Evolutionary conservation across 2,329 filamentous ascomycete species (phyloP).

Genomic region (Atkinsonella hypoxylon): DNA sequence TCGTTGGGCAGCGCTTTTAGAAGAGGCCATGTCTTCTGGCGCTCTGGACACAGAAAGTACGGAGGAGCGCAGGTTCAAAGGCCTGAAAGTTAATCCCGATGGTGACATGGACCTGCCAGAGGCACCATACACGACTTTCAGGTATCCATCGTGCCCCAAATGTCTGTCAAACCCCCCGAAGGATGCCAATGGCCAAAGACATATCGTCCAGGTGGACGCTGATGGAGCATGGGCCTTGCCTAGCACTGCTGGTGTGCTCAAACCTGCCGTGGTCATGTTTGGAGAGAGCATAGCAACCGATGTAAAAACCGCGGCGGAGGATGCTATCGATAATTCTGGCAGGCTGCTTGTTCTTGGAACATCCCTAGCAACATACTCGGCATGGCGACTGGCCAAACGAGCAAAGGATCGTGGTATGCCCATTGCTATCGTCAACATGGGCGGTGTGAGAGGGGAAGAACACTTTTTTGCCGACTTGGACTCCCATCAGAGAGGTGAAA

Average conservation of each 20-base stretch:
- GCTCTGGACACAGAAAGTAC: slow-evolving; percentile 70
- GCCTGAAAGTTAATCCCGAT: slow-evolving; percentile 80
- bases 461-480: slow-evolving; percentile 49
- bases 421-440: slow-evolving; percentile 78
- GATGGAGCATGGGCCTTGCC: slow-evolving; percentile 67
- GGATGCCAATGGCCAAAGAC: slow-evolving; percentile 39
- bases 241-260: slow-evolving; percentile 68
- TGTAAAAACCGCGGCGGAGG: slow-evolving; percentile 67
- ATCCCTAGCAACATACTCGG: slow-evolving; percentile 87
- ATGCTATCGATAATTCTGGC: slow-evolving; percentile 64
- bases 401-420: slow-evolving; percentile 75
- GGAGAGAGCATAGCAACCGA: slow-evolving; percentile 67
- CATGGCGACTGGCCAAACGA: slow-evolving; percentile 77
- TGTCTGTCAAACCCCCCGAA: slow-evolving; percentile 56
- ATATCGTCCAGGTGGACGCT: slow-evolving; percentile 55
- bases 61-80: slow-evolving; percentile 51
- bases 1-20: slow-evolving; percentile 67
- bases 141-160: slow-evolving; percentile 78
- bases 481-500: slow-evolving; percentile 35
- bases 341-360: slow-evolving; percentile 74
- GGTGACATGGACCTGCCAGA: slow-evolving; percentile 85
- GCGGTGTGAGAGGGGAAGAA: slow-evolving; percentile 74
- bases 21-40: slow-evolving; percentile 58
- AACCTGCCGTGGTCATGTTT: slow-evolving; percentile 93
- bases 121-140: slow-evolving; percentile 78